Conservation (phyloP, 805 yeast species). For the Yarrowia divulgata region DNA sequence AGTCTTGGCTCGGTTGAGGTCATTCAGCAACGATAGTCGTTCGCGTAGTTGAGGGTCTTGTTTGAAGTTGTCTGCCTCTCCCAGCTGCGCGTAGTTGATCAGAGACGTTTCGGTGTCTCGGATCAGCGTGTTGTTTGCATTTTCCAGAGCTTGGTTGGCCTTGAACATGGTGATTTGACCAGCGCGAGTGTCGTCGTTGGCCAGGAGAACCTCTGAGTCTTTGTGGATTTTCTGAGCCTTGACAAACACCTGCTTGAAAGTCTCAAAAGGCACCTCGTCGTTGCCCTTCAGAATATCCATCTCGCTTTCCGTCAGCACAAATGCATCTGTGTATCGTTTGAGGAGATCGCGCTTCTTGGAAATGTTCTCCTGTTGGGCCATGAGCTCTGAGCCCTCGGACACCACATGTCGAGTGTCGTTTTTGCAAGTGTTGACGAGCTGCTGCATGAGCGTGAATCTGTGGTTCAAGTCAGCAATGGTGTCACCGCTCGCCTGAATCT, state of each 20-base stretch:
- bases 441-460: slow-evolving; percentile 44
- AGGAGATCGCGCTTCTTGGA: slow-evolving; percentile 46
- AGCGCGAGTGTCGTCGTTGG: slow-evolving; percentile 49
- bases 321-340: slow-evolving; percentile 58
- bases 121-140: slow-evolving; percentile 66
- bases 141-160: slow-evolving; percentile 63
- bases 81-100: slow-evolving; percentile 47
- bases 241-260: slow-evolving; percentile 56
- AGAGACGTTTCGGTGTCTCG: slow-evolving; percentile 59
- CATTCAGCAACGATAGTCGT: slow-evolving; percentile 49
- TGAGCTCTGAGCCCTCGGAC: slow-evolving; percentile 46
- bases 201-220: slow-evolving; percentile 72
- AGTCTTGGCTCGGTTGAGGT: slow-evolving; percentile 54
- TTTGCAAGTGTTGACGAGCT: slow-evolving; percentile 43
- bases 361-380: slow-evolving; percentile 43
- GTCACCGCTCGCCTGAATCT: slow-evolving; percentile 45
- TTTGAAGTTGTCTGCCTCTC: slow-evolving; percentile 41
- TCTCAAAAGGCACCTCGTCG: slow-evolving; percentile 53
- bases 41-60: slow-evolving; percentile 42
- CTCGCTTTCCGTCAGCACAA: slow-evolving; percentile 75
- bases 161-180: slow-evolving; percentile 35
- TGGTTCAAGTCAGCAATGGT: slow-evolving; percentile 43
- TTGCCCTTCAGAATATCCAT: slow-evolving; percentile 59
- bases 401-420: slow-evolving; percentile 46
- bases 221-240: slow-evolving; percentile 70